These are phyloP conservation scores for Linnemannia schmuckeri DNA, from an alignment of 192 early-diverging fungal genomes.

Conservation along the genomic window DNA sequence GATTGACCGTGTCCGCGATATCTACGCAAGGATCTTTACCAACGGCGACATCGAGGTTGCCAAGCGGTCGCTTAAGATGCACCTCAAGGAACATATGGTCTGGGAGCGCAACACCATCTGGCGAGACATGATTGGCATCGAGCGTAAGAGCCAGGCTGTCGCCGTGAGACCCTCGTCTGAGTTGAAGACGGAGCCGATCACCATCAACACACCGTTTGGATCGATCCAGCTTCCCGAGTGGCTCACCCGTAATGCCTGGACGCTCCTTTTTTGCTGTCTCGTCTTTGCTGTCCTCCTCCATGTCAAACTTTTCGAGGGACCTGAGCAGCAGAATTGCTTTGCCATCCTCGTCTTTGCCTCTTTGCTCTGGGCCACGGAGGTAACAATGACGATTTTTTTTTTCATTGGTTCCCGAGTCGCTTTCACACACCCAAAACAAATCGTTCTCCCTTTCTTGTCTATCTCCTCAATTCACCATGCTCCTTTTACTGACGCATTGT, in stretches of 20 bases:
- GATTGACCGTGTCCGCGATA: constrained; percentile 69
- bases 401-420: neutral
- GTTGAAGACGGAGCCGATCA: constrained; percentile 26
- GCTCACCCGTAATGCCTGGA: constrained; percentile 58
- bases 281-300: constrained; percentile 73
- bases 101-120: constrained; percentile 98
- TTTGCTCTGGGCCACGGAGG: constrained; percentile 94
- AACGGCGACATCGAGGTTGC: constrained; percentile 75
- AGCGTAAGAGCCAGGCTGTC: constrained; percentile 82
- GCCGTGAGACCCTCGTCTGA: constrained; percentile 62
- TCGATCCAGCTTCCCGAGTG: constrained; percentile 60
- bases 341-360: constrained; percentile 92
- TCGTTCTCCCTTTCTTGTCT: neutral
- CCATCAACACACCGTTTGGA: constrained; percentile 64
- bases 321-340: constrained; percentile 91
- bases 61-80: constrained; percentile 78
- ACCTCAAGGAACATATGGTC: constrained; percentile 91
- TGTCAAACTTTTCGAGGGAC: constrained; percentile 72
- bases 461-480: neutral
- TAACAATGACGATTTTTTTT: constrained; percentile 33
- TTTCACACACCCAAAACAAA: neutral
- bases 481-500: neutral
- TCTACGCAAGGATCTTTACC: constrained; percentile 77
- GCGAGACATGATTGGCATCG: constrained; percentile 96
- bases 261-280: constrained; percentile 63